Evolutionary conservation across 768 basidiomycete species (phyloP), one percentile per base, ranked within the genome.

Genomic region (Tricholoma furcatifolium): DNA sequence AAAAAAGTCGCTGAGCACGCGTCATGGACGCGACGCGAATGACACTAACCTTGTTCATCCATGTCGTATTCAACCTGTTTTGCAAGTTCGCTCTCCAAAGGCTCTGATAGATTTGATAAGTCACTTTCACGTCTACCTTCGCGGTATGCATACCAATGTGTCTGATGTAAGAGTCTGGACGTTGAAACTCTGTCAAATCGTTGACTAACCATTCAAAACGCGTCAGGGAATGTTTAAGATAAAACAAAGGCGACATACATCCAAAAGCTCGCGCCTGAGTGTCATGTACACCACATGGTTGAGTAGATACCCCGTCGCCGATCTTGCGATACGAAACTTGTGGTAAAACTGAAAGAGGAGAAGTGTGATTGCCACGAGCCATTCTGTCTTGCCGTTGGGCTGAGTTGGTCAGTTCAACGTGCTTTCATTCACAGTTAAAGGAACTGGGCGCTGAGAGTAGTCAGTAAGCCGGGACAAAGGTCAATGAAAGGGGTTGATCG

Each of bases 31-130:
- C 24, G 39, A 57, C 52, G 41, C 47, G 53, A 47, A 47, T 17
- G 10, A 27, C 9, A 61, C 75, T 17, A 34, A 88, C 93, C 95
- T 83, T 98, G 95, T 65, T 98, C 97, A 65, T 98, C 97, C 94
- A 99, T 98, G 65, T 98, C 97, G 75, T 99, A 99, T 68, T 98
- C 97, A 20, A 99, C 96, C 60, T 96, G 93, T 35, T 83, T 82
- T 6, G 88, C 88, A 15, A 98, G 81, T 59, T 99, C 97, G 43
- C 83, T 84, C 66, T 99, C 96, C 59, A 97, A 74, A 0, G 96
- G 96, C 62, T 97, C 94, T 92, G 63, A 48, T n/a, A 27, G 14
- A 36, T 17, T 51, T 35, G 40, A n/a, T 50, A 51, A 53, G 53
- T 18, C 39, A 23, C 12, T 14, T 39, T 10, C 54, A 63, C 47